Evolutionary conservation across 257 asterid genomes (phyloP).

Genomic region (Salvia miltiorrhiza): DNA sequence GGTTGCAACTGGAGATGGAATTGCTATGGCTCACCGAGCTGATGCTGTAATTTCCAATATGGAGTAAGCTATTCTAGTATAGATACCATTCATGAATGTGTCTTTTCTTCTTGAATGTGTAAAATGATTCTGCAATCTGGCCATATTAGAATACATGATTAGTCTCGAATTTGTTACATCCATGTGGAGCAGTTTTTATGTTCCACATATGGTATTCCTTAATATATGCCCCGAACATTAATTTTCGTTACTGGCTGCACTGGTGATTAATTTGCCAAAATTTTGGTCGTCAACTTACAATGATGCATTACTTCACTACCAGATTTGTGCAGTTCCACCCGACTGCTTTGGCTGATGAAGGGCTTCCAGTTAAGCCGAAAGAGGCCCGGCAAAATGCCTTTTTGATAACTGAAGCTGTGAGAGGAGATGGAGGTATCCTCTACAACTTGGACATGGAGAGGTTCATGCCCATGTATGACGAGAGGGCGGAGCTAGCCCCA

Average conservation of each 20-base stretch:
- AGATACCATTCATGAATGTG: not conserved
- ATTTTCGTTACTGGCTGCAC: not conserved
- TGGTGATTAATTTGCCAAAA: not conserved
- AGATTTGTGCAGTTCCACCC: constrained; percentile 99
- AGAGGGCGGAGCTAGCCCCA: constrained; percentile 94
- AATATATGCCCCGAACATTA: not conserved
- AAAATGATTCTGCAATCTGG: not conserved
- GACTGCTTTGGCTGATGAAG: constrained; percentile 94
- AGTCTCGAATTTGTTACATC: not conserved
- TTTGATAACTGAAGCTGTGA: constrained; percentile 87
- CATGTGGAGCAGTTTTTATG: not conserved
- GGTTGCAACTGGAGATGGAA: constrained; percentile 99
- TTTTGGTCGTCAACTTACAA: not conserved
- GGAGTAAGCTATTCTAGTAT: constrained; percentile 69
- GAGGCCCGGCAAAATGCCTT: constrained; percentile 80
- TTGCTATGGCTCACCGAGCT: constrained; percentile 98
- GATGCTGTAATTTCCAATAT: constrained; percentile 92
- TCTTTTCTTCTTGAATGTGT: not conserved
- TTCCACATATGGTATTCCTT: too few species aligned
- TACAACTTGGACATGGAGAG: constrained; percentile 74
- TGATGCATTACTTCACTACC: constrained; percentile 13
- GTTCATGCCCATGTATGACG: constrained; percentile 82
- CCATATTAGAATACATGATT: not conserved
- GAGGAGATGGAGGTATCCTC: constrained; percentile 97
- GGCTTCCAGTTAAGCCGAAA: constrained; percentile 75